Evolutionary conservation across 306 rosid genomes (phyloP).

Genomic region (Quercus parvula): DNA sequence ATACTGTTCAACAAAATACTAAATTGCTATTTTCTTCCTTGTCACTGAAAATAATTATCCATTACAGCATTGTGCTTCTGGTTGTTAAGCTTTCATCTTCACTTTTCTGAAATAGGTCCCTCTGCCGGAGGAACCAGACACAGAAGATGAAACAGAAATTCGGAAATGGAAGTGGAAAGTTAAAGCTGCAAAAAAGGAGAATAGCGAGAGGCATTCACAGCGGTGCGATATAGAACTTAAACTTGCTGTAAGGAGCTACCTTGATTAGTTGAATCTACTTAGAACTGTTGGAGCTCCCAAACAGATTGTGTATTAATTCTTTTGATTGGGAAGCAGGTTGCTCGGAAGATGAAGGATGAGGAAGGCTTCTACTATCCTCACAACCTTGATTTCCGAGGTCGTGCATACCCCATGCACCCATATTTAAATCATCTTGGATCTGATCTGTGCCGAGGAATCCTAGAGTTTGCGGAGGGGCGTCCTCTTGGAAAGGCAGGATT

Average conservation of each 20-base stretch:
- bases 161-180: constrained; percentile 93
- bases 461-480: constrained; percentile 93
- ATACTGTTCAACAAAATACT: neutral
- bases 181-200: constrained; percentile 66
- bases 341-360: constrained; percentile 93
- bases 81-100: constrained; percentile 3
- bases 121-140: constrained; percentile 72
- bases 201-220: constrained; percentile 80
- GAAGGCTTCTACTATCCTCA: constrained; percentile 97
- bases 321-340: constrained; percentile 56
- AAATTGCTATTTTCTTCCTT: neutral
- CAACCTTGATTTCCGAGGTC: constrained; percentile 96
- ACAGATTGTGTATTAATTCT: constrained; percentile 14
- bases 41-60: neutral
- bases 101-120: constrained; percentile 46
- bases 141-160: constrained; percentile 73
- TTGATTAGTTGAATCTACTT: constrained; percentile 5
- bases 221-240: constrained; percentile 91
- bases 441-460: constrained; percentile 88
- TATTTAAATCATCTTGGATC: constrained; percentile 97
- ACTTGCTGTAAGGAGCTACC: constrained; percentile 72
- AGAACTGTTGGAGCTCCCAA: neutral
- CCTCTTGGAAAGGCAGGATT: constrained; percentile 80
- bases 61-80: neutral
- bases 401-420: constrained; percentile 98